Percentiles rank a stretch among this genome's conserved stretches.
These are phyloP conservation scores for Verbascum thapsus DNA, from an alignment of 257 asterid genomes.

Conservation along the genomic window DNA sequence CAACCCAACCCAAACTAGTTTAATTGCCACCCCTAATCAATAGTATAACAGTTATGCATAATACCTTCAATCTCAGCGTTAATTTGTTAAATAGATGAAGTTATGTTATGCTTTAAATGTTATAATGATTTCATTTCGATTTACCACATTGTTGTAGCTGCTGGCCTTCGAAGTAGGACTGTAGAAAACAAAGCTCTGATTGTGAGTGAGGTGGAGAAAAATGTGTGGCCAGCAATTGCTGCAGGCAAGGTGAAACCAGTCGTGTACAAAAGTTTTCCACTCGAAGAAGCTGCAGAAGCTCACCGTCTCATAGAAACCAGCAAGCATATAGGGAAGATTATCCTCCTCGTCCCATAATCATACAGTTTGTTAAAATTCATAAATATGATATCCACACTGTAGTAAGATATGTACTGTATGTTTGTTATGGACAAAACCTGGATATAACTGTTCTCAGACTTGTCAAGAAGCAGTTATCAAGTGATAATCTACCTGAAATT, in stretches of 20 bases:
- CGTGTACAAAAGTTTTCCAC: conserved; percentile 60
- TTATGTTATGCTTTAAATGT: background rate
- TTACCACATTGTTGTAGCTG: conserved; percentile 48
- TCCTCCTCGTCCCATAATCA: conserved; percentile 45
- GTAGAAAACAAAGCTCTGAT: conserved; percentile 78
- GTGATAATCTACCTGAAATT: no score
- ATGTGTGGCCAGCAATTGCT: conserved; percentile 88
- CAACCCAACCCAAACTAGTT: no score
- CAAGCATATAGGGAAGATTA: conserved; percentile 84
- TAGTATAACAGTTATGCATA: no score
- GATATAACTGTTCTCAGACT: no score
- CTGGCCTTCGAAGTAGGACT: conserved; percentile 71
- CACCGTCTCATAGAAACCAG: conserved; percentile 88
- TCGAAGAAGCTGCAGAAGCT: conserved; percentile 75
- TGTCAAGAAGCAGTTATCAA: no score
- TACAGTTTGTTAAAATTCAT: background rate
- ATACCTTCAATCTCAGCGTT: no score
- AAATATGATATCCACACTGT: background rate
- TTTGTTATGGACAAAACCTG: no score
- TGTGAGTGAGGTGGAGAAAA: conserved; percentile 87
- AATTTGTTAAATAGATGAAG: no score
- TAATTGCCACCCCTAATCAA: no score
- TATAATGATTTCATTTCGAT: background rate
- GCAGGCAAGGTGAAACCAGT: conserved; percentile 80
- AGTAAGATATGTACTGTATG: background rate